Conservation (phyloP, 768 basidiomycete genomes). For the Boletus vermiculosoides region DNA sequence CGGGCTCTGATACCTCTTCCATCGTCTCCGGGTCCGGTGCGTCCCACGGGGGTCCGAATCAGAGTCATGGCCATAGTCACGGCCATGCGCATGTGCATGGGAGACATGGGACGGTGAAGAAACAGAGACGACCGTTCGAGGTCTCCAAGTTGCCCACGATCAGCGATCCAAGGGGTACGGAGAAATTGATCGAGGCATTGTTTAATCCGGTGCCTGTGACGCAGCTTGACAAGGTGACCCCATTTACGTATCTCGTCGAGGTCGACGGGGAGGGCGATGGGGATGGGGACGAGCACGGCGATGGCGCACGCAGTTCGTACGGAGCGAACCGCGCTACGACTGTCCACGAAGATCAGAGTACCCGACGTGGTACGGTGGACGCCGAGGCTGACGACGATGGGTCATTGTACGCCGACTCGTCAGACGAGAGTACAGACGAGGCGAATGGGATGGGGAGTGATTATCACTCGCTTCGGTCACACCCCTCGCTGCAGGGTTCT, state of each 20-base stretch:
- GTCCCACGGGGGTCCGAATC: background rate
- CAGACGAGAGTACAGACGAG: conserved; percentile 8
- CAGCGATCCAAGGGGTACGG: conserved; percentile 63
- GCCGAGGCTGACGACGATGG: conserved; percentile 15
- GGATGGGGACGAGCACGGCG: conserved; percentile 17
- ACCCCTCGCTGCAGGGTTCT: conserved; percentile 24
- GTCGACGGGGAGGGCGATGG: conserved; percentile 21
- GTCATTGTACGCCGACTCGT: conserved; percentile 26
- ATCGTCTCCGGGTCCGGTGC: conserved; percentile 14
- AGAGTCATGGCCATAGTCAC: background rate
- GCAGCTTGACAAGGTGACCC: conserved; percentile 22
- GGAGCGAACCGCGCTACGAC: background rate
- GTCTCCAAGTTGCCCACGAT: conserved; percentile 45
- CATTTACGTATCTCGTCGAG: conserved; percentile 40
- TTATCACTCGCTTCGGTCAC: conserved; percentile 30
- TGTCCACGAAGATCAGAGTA: background rate
- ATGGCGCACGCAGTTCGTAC: conserved; percentile 7
- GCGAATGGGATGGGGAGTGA: conserved; percentile 21
- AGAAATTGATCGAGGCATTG: conserved; percentile 72
- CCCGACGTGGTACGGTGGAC: background rate
- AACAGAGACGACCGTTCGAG: conserved; percentile 30
- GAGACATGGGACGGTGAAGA: conserved; percentile 14
- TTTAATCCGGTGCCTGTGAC: conserved; percentile 68
- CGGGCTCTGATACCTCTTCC: conserved; percentile 23
- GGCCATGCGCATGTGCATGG: background rate